Evolutionary conservation across 768 basidiomycete genomes (phyloP), one percentile per base, ranked within the genome.

Genomic region (Leccinum rimulosum): DNA sequence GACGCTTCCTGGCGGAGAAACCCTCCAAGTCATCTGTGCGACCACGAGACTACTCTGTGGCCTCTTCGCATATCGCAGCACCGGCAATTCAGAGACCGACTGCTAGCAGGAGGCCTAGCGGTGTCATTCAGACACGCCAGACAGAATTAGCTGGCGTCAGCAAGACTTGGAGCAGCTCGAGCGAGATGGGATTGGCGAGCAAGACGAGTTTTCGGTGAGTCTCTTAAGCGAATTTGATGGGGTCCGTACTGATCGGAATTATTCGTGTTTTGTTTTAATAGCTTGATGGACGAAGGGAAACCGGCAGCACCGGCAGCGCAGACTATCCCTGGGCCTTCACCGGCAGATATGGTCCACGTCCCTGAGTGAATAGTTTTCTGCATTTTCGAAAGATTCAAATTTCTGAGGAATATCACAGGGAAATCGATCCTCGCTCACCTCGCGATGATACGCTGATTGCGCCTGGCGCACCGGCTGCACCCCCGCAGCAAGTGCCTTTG

Each of bases 401-500:
- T 57, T 47, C 54, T 62, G 36, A 62, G 1, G 22, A 31, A 50
- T 10, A 5, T 36, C 33, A 6, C 30, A 70, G 70, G 11, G 12
- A 52, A 14, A 57, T 68, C 14, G 71, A 70, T 19, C 70, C 69
- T 54, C 74, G 74, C 35, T 74, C 70, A 6, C 71, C 75, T 5
- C 68, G 73, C 19, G 73, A 76, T 40, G 72, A 74, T 6, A 31
- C 54, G 19, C 54, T 74, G 59, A 5, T 71, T 31, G 33, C 33
- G 12, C 65, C 69, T n/a, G 59, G 31, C 43, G 43, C n/a, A 19
- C 48, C 48, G 8, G 27, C 48, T 10, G 66, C 65, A 28, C 72
- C 71, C 2, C 43, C 43, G n/a, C 43, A 43, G 43, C 66, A 70
- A 30, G 56, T 74, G 15, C 71, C 75, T 17, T 59, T 76, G 25